Conservation (phyloP, 2,329 filamentous ascomycete species). For the Aspergillus aculeatus region DNA sequence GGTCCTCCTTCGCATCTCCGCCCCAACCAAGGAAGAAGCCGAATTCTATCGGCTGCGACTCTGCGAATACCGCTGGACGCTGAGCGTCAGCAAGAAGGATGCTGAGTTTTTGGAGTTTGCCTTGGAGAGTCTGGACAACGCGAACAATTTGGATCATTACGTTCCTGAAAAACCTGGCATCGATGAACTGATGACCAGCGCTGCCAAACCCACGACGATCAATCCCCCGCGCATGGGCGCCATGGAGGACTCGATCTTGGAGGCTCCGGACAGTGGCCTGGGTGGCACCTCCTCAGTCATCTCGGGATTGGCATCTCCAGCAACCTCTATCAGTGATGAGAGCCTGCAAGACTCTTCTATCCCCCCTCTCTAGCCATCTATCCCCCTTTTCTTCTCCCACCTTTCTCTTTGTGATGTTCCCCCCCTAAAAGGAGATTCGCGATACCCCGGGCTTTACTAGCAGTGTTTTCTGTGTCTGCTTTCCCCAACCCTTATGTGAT, state of each 20-base stretch:
- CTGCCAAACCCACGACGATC: conserved; percentile 24
- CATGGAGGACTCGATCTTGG: conserved; percentile 29
- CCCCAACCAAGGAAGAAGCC: conserved; percentile 80
- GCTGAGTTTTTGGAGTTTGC: conserved; percentile 59
- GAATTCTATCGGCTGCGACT: conserved; percentile 86
- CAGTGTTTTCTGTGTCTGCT: background rate
- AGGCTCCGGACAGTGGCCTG: conserved; percentile 18
- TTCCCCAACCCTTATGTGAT: conserved; percentile 1
- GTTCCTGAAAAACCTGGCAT: conserved; percentile 70
- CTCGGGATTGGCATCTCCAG: conserved; percentile 39
- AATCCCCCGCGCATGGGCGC: conserved; percentile 19
- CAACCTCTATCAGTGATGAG: conserved; percentile 36
- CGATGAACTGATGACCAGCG: conserved; percentile 39
- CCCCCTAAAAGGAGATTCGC: background rate
- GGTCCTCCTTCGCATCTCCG: conserved; percentile 83
- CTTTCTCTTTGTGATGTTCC: background rate
- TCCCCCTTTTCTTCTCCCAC: background rate
- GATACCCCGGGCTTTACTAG: background rate
- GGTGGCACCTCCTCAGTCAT: conserved; percentile 36
- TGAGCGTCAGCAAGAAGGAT: conserved; percentile 79
- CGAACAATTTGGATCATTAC: conserved; percentile 65
- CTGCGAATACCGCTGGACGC: conserved; percentile 89
- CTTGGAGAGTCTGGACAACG: conserved; percentile 75
- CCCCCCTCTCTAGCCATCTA: conserved; percentile 9
- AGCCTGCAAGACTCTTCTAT: conserved; percentile 27